These are phyloP conservation scores for Exophiala xenobiotica DNA, from an alignment of 2,329 filamentous ascomycete genomes.

Conservation along the genomic window DNA sequence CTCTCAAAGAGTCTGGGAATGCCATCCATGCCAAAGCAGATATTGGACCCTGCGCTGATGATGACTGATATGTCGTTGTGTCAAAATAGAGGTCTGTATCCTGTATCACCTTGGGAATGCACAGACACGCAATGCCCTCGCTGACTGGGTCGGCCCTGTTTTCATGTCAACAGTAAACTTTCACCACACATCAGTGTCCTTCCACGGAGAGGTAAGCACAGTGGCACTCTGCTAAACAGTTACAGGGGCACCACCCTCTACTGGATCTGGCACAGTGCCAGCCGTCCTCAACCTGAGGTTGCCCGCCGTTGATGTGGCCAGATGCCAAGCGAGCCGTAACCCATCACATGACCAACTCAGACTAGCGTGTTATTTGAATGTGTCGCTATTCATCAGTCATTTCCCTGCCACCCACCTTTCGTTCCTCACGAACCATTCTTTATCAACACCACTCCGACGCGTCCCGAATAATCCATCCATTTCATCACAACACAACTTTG, in stretches of 20 bases:
- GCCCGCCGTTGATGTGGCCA: background rate
- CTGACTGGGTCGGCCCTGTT: constrained; percentile 10
- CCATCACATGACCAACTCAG: too few relatives aligned
- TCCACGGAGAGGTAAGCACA: too few relatives aligned
- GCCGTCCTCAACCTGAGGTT: background rate
- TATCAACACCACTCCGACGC: constrained; percentile 19
- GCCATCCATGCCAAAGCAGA: background rate
- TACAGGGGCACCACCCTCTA: too few relatives aligned
- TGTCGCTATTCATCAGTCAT: constrained; percentile 42
- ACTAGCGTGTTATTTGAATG: background rate
- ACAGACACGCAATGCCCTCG: constrained; percentile 10
- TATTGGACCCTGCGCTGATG: too few relatives aligned
- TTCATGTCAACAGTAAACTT: constrained; percentile 11
- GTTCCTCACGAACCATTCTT: constrained; percentile 12
- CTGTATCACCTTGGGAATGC: background rate
- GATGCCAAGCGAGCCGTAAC: background rate
- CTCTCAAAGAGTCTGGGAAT: background rate
- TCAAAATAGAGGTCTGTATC: too few relatives aligned
- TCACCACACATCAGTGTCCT: too few relatives aligned
- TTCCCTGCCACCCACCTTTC: constrained; percentile 51
- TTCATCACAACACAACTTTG: constrained; percentile 6
- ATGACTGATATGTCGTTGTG: too few relatives aligned
- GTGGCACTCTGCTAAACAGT: too few relatives aligned
- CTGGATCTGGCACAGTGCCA: background rate
- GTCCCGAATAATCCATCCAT: constrained; percentile 16